Evolutionary conservation across 169 alveolate species (phyloP).

Genomic region (Plasmodium malariae): DNA sequence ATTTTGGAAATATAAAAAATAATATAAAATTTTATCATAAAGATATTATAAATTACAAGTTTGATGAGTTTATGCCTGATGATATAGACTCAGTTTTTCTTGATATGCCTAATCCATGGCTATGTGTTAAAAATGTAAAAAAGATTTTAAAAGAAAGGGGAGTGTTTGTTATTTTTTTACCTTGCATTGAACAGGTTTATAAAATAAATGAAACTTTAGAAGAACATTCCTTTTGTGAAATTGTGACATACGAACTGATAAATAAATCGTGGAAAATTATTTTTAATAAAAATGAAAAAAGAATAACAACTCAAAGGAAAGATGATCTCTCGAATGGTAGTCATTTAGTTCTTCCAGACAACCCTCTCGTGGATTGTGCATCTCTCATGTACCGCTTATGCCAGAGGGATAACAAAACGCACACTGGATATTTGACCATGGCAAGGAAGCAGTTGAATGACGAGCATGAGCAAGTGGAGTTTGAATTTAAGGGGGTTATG

Average conservation of each 20-base stretch:
- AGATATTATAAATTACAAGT: constrained; percentile 82
- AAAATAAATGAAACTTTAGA: constrained; percentile 82
- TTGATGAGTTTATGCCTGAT: constrained; percentile 72
- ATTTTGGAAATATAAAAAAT: constrained; percentile 76
- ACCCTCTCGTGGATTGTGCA: not conserved
- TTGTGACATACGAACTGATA: constrained; percentile 89
- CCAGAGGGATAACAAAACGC: constrained; percentile 74
- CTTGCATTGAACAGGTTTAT: constrained; percentile 92
- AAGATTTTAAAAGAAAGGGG: constrained; percentile 85
- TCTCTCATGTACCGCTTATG: constrained; percentile 15
- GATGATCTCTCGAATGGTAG: not conserved
- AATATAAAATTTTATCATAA: constrained; percentile 80
- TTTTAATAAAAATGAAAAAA: constrained; percentile 62
- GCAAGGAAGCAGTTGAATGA: constrained; percentile 50
- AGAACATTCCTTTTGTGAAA: constrained; percentile 74
- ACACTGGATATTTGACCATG: constrained; percentile 70
- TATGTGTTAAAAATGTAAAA: constrained; percentile 86
- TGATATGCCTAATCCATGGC: constrained; percentile 95
- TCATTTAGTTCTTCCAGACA: not conserved
- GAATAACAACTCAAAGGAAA: not conserved
- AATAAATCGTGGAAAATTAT: constrained; percentile 91
- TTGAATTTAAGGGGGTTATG: constrained; percentile 14
- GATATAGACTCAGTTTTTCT: constrained; percentile 89
- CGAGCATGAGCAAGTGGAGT: constrained; percentile 63
- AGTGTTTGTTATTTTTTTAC: constrained; percentile 90